Conservation (phyloP, 208 protist genomes). For the Leishmania braziliensis region DNA sequence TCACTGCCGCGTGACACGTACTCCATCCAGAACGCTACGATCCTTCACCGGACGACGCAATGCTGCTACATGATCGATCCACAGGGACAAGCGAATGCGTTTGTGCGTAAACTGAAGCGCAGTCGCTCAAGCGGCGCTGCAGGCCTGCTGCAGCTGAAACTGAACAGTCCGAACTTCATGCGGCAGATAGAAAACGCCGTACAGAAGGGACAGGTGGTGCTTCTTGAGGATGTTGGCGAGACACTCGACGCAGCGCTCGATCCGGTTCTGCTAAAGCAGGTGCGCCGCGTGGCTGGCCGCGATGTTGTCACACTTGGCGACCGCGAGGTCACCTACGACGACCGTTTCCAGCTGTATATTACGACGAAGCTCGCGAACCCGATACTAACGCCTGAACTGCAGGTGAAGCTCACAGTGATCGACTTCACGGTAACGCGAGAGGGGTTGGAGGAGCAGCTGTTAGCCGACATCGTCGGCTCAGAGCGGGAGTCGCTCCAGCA, state of each 20-base stretch:
- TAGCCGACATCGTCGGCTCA: constrained; percentile 87
- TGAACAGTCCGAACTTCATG: constrained; percentile 91
- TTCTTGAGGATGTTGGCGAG: constrained; percentile 96
- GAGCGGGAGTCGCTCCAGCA: constrained; percentile 90
- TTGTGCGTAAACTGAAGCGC: constrained; percentile 90
- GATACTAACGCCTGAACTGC: constrained; percentile 94
- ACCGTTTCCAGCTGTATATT: constrained; percentile 94
- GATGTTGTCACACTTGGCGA: constrained; percentile 92
- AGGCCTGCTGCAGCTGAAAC: constrained; percentile 89
- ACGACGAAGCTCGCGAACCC: constrained; percentile 96
- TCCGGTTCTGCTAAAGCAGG: constrained; percentile 94
- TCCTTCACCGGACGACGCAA: constrained; percentile 78
- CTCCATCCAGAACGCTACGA: constrained; percentile 91
- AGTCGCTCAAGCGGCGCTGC: constrained; percentile 54
- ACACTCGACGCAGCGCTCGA: constrained; percentile 95
- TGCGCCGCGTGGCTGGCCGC: constrained; percentile 84
- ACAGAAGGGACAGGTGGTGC: constrained; percentile 93
- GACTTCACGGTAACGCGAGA: constrained; percentile 94
- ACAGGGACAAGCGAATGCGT: constrained; percentile 95
- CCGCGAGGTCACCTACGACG: constrained; percentile 93
- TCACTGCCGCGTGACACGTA: constrained; percentile 94
- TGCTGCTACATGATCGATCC: constrained; percentile 95
- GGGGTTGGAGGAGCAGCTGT: constrained; percentile 93
- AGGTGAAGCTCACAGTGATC: constrained; percentile 92
- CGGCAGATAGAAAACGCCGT: constrained; percentile 94